Percentiles rank a stretch among this genome's conserved stretches.
These are phyloP conservation scores for Candida taoyuanica DNA, from an alignment of 805 yeast species.

Conservation along the genomic window DNA sequence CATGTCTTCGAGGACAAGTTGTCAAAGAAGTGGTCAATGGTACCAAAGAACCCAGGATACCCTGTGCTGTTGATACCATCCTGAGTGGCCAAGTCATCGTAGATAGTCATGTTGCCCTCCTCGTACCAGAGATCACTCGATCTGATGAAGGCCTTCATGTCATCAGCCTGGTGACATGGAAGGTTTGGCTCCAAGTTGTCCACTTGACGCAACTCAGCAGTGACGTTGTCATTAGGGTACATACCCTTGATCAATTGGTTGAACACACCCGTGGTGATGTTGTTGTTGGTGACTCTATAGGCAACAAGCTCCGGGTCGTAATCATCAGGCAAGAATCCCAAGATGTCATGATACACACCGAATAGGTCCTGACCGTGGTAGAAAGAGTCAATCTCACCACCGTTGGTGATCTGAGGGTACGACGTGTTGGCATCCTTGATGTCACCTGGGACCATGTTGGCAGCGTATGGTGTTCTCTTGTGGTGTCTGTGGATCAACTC, in stretches of 20 bases:
- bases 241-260: constrained; percentile 33
- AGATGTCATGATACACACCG: constrained; percentile 32
- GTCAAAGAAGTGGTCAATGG: constrained; percentile 39
- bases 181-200: constrained; percentile 37
- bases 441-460: constrained; percentile 33
- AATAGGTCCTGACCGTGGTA: constrained; percentile 37
- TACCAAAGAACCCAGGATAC: constrained; percentile 26
- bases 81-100: constrained; percentile 23
- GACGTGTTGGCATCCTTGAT: constrained; percentile 26
- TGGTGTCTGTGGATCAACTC: constrained; percentile 42
- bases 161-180: constrained; percentile 30
- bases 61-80: constrained; percentile 21
- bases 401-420: constrained; percentile 37
- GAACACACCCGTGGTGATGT: constrained; percentile 38
- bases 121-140: constrained; percentile 32
- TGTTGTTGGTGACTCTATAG: constrained; percentile 36
- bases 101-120: constrained; percentile 31
- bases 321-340: constrained; percentile 32
- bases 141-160: constrained; percentile 25
- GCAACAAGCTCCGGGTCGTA: constrained; percentile 29
- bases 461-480: constrained; percentile 37
- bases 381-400: constrained; percentile 36
- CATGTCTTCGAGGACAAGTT: constrained; percentile 37
- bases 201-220: constrained; percentile 31
- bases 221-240: constrained; percentile 30